phyloP scores from a whole-genome alignment of 495 filamentous ascomycete species.

The Hypoxylon perforatum region DNA sequence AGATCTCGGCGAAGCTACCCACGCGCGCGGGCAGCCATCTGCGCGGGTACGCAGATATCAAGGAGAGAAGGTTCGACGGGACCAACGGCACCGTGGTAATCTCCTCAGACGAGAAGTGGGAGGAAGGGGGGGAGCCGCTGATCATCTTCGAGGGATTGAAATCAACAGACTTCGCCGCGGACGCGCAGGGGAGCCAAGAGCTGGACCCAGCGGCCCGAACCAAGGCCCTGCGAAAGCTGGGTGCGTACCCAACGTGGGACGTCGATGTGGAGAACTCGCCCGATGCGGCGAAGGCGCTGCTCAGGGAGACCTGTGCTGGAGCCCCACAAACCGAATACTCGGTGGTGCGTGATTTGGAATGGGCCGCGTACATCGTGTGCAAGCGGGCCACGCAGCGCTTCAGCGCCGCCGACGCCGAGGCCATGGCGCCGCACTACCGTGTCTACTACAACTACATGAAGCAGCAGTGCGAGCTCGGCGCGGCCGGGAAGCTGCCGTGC shows the following conservation, averaged over 20 bases:
- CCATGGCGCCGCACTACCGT: conserved; percentile 34
- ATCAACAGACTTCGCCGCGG: conserved; percentile 36
- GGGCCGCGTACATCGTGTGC: conserved; percentile 42
- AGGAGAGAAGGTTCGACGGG: conserved; percentile 40
- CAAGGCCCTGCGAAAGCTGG: conserved; percentile 35
- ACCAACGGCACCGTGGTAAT: conserved; percentile 42
- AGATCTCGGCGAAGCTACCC: conserved; percentile 38
- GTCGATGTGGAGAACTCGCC: conserved; percentile 42
- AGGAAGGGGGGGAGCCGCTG: conserved; percentile 40
- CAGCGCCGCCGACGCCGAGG: conserved; percentile 27
- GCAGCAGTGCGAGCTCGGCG: conserved; percentile 31
- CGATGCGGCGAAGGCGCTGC: conserved; percentile 24
- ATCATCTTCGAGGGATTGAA: conserved; percentile 44
- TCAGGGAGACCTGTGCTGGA: conserved; percentile 25
- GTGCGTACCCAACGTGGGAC: conserved; percentile 38
- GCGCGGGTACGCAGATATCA: conserved; percentile 40
- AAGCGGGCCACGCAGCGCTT: conserved; percentile 39
- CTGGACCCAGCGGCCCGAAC: conserved; percentile 31
- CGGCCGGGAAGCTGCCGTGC: conserved; percentile 38
- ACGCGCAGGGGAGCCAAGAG: conserved; percentile 15
- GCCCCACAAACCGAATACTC: conserved; percentile 37
- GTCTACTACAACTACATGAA: conserved; percentile 45
- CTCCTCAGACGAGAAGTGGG: conserved; percentile 41
- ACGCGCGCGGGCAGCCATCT: conserved; percentile 32
- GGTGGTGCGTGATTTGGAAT: conserved; percentile 39